Base-by-base conservation (phyloP, 306 rosid genomes). In the Vicia faba region DNA sequence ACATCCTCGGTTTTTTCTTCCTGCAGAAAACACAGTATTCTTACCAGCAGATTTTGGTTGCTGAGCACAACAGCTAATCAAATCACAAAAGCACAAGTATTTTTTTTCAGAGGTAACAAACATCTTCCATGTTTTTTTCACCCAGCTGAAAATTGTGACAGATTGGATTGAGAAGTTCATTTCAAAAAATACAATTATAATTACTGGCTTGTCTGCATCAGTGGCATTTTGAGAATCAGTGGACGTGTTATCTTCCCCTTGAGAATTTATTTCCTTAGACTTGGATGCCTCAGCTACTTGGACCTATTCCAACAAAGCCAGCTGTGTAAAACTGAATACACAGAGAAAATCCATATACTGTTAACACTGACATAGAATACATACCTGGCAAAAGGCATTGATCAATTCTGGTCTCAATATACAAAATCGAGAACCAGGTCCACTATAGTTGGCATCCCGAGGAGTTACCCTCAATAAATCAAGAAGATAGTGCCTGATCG, bases 381-480 rank as follows among this genome's bases (percentile, higher is more conserved):
- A 65, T 61, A 88, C 99, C 95, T 90, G 97, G 78, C 88, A 88
- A 84, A 74, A 95, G 10, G 89, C 87, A 43, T 88, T 84, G 72
- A 95, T 88, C 65, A 95, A 80, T 80, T 95, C 99, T 51, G 91
- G 87, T 71, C 99, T 88, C 81, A 95, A 68, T 18, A 95, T 88
- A 74, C 95, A 86, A 75, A 87, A 95, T 70, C 97, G 89, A 38
- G 97, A 90, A 41, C 97, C 88, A 56, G 89, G 80, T 64, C 97
- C 96, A 67, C 82, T 86, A 73, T 82, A 86, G 78, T 90, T 95
- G 55, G 96, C 96, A 88, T 95, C 97, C 48, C 96, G 95, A 43
- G 99, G 99, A 61, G 99, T 90, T 51, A 91, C 96, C 78, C 99
- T 86, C 96, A 95, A 90, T 82, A 95, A 79, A 80, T 95, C 99